Evolutionary conservation across 805 yeast species (phyloP).

Genomic region (Lachancea cidri): DNA sequence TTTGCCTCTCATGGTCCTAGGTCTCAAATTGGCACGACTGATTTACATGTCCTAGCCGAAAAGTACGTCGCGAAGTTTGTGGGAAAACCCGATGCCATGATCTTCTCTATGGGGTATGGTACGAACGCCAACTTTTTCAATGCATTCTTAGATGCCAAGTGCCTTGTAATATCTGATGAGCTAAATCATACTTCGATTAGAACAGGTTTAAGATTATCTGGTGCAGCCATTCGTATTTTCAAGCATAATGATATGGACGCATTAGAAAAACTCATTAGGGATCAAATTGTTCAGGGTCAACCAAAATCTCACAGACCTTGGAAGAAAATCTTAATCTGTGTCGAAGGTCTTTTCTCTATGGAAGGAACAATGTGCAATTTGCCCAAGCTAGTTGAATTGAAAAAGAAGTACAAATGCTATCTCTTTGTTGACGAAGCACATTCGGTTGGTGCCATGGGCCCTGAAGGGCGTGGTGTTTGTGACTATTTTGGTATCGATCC

Average conservation of each 20-base stretch:
- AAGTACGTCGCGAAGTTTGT: slow-evolving; percentile 72
- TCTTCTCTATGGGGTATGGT: slow-evolving; percentile 93
- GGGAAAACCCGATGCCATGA: slow-evolving; percentile 82
- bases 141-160: slow-evolving; percentile 77
- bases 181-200: slow-evolving; percentile 94
- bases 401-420: slow-evolving; percentile 81
- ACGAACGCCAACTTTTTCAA: slow-evolving; percentile 88
- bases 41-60: slow-evolving; percentile 72
- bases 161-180: slow-evolving; percentile 89
- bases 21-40: slow-evolving; percentile 66
- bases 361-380: slow-evolving; percentile 86
- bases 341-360: slow-evolving; percentile 91
- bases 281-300: slow-evolving; percentile 89
- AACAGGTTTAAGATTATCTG: slow-evolving; percentile 88
- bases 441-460: slow-evolving; percentile 98
- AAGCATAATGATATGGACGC: slow-evolving; percentile 85
- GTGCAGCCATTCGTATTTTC: slow-evolving; percentile 88
- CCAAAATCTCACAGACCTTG: slow-evolving; percentile 95
- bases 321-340: slow-evolving; percentile 79
- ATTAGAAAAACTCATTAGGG: slow-evolving; percentile 72
- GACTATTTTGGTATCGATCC: slow-evolving; percentile 86
- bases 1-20: slow-evolving; percentile 77
- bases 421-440: slow-evolving; percentile 96
- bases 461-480: slow-evolving; percentile 89
- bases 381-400: slow-evolving; percentile 66